phyloP scores from a whole-genome alignment of 805 yeast species.

The Kurtzmaniella cleridarum region DNA sequence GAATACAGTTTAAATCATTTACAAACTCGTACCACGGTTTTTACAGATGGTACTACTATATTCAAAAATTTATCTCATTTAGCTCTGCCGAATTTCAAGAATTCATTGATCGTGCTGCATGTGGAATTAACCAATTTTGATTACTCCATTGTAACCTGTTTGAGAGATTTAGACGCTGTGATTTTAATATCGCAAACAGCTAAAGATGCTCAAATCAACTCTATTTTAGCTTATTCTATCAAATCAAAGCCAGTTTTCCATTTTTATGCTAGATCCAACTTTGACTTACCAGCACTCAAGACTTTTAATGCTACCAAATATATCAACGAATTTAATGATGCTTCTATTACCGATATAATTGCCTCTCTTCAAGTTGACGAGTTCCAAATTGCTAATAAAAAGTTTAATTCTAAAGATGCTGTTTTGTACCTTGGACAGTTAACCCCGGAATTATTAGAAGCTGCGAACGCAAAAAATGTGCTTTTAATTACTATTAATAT shows the following conservation, averaged over 20 bases:
- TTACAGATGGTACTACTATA: conserved; percentile 49
- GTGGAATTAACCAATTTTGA: conserved; percentile 57
- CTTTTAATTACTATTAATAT: conserved; percentile 55
- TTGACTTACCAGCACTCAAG: background rate
- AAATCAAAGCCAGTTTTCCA: conserved; percentile 61
- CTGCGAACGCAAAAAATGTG: conserved; percentile 31
- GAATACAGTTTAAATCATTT: conserved; percentile 16
- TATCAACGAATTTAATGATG: conserved; percentile 9
- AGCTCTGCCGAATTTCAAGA: conserved; percentile 28
- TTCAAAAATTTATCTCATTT: conserved; percentile 59
- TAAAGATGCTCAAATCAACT: conserved; percentile 47
- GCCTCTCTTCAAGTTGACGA: conserved; percentile 20
- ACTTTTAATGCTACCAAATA: conserved; percentile 3
- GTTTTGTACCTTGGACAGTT: conserved; percentile 63
- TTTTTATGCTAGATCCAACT: conserved; percentile 43
- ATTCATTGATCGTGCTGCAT: conserved; percentile 50
- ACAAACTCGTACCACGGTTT: conserved; percentile 36
- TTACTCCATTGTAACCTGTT: conserved; percentile 61
- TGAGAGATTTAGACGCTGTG: conserved; percentile 63
- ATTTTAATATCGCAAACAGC: conserved; percentile 62
- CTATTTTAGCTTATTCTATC: conserved; percentile 54
- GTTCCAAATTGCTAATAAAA: conserved; percentile 25
- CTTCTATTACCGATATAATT: conserved; percentile 16
- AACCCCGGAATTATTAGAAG: conserved; percentile 35
- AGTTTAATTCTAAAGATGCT: conserved; percentile 41